Conservation (phyloP, 306 rosid species). For the Fragaria iinumae region DNA sequence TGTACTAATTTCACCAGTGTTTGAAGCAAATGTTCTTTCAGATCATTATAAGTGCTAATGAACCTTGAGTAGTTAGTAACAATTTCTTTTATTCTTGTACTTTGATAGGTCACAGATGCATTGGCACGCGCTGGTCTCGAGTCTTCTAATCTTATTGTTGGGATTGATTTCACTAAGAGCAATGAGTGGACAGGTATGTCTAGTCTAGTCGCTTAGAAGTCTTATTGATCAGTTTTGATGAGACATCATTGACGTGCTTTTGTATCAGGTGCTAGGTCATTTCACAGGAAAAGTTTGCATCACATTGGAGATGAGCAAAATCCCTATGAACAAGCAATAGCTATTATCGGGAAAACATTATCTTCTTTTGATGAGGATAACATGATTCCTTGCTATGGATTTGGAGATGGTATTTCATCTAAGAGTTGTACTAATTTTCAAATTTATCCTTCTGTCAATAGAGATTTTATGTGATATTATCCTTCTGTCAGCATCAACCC, state of each 20-base stretch:
- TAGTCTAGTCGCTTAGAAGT: slow-evolving; percentile 16
- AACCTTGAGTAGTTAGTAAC: slow-evolving; percentile 7
- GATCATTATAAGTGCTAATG: slow-evolving; percentile 12
- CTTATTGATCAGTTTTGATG: not conserved
- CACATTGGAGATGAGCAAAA: slow-evolving; percentile 74
- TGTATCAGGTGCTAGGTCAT: slow-evolving; percentile 68
- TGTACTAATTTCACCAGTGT: not conserved
- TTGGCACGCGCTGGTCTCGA: slow-evolving; percentile 79
- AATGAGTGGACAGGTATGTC: slow-evolving; percentile 97
- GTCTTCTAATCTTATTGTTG: slow-evolving; percentile 93
- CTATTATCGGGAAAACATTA: slow-evolving; percentile 87
- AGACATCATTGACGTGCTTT: slow-evolving; percentile 28
- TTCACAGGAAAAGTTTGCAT: slow-evolving; percentile 86
- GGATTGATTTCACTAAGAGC: slow-evolving; percentile 98
- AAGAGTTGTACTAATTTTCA: slow-evolving; percentile 8
- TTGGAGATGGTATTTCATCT: slow-evolving; percentile 78
- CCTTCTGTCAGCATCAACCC: slow-evolving; percentile 75
- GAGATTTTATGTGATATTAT: slow-evolving; percentile 25
- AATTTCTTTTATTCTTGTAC: slow-evolving; percentile 19
- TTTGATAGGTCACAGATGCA: slow-evolving; percentile 80
- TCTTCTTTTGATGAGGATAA: slow-evolving; percentile 91
- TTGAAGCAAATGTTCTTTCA: slow-evolving; percentile 14
- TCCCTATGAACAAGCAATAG: slow-evolving; percentile 94
- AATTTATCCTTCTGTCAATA: slow-evolving; percentile 13
- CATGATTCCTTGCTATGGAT: slow-evolving; percentile 91